These are phyloP conservation scores for Apiotrichum porosum DNA, from an alignment of 1,284 basidiomycete genomes.

Conservation along the genomic window DNA sequence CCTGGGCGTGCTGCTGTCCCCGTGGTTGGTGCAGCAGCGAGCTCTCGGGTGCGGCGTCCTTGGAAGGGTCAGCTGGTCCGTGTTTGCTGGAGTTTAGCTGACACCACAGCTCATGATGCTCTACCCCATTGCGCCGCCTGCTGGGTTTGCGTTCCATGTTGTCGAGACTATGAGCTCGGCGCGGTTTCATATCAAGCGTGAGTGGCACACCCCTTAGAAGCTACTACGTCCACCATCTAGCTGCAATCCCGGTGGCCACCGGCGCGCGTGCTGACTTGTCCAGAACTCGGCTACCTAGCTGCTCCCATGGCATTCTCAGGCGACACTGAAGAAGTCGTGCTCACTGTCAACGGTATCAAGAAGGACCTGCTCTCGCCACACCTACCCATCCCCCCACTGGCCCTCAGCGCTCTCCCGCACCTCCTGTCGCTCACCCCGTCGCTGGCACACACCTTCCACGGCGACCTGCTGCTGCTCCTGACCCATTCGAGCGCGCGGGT, in stretches of 20 bases:
- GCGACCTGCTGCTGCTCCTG: constrained; percentile 80
- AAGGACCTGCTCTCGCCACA: constrained; percentile 81
- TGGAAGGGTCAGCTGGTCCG: no score
- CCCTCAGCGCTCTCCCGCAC: constrained; percentile 81
- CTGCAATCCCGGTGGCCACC: neutral
- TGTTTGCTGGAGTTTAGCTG: neutral
- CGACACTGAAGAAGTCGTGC: constrained; percentile 94
- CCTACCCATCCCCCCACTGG: constrained; percentile 70
- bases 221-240: neutral
- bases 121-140: constrained; percentile 50
- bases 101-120: constrained; percentile 49
- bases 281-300: constrained; percentile 87
- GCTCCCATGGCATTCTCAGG: constrained; percentile 87
- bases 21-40: no score
- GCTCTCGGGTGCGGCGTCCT: no score
- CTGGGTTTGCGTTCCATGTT: constrained; percentile 71
- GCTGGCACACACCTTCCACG: constrained; percentile 79
- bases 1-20: no score
- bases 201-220: constrained; percentile 11
- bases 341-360: constrained; percentile 95
- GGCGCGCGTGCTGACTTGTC: neutral
- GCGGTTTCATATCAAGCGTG: constrained; percentile 77
- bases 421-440: constrained; percentile 85
- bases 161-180: constrained; percentile 96
- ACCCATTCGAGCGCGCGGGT: constrained; percentile 85